These are phyloP conservation scores for Coemansia reversa DNA, from an alignment of 192 early-diverging fungal species.

Conservation along the genomic window DNA sequence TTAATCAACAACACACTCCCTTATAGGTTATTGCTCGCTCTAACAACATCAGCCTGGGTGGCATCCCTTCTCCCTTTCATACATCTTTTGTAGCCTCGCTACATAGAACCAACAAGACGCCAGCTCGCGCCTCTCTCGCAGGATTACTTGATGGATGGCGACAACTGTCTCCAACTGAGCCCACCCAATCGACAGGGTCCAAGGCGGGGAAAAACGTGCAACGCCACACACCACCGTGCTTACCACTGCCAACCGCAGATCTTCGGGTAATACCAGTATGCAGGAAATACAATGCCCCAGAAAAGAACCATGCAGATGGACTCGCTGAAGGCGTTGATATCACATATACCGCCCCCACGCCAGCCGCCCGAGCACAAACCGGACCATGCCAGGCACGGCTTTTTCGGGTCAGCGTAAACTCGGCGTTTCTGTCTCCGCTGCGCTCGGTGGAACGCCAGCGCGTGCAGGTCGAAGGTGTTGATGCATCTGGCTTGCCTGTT, in stretches of 20 bases:
- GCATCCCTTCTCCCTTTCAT: neutral
- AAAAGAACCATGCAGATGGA: neutral
- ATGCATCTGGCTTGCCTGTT: neutral
- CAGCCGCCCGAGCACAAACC: neutral
- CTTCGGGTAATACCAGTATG: too few species aligned
- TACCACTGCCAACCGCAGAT: neutral
- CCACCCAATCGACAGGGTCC: too few species aligned
- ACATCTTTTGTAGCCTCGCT: conserved; percentile 8
- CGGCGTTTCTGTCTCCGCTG: conserved; percentile 5
- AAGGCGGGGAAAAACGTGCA: neutral
- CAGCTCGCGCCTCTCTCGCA: conserved; percentile 15
- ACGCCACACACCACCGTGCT: neutral
- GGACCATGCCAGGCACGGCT: neutral
- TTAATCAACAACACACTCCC: neutral
- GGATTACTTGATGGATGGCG: conserved; percentile 14
- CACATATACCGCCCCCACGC: too few species aligned
- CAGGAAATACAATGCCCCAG: conserved; percentile 1
- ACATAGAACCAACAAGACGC: conserved; percentile 11
- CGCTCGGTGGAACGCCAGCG: neutral
- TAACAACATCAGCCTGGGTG: too few species aligned
- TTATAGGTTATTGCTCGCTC: neutral
- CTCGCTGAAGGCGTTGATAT: neutral
- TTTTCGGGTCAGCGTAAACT: conserved; percentile 16
- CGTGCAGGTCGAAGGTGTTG: neutral
- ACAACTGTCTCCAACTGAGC: too few species aligned